Base-by-base conservation (phyloP, 352 stramenopile genomes). In the Globisporangium mamillatum region DNA sequence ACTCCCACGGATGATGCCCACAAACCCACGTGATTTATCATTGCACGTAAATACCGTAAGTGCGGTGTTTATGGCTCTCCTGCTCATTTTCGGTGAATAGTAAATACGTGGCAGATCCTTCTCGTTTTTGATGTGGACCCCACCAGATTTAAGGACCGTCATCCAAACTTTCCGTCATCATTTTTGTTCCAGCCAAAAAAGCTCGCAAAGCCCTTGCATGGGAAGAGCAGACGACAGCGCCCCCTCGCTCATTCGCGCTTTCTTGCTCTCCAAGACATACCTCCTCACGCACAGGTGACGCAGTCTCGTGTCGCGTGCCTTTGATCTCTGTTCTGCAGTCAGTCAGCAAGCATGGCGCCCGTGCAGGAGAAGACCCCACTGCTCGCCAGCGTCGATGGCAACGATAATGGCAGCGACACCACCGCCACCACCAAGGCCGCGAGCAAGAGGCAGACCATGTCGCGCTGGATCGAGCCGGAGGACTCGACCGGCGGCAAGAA, bases 381-480 rank as follows among this genome's bases (percentile, higher is more conserved):
- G 36, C 59, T 70, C 22, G 41, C 57, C 24, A 55, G n/a, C 8
- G 41, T 7, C 52, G 53, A 29, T 24, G 48, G 24, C 61, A 59
- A 34, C 38, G 25, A 16, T 12, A 27, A 27, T 2, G 34, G n/a
- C 29, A 18, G 16, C 12, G 38, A 12, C 38, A 46, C 10, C 38
- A 18, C 12, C 36, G 18, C 36, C 36, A 34, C 14, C 27, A 52
- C 50, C 27, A 66, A 66, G 48, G 18, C 25, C 7, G 22, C 56
- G 24, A 60, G 41, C 46, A 70, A 70, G 58, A 58, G 44, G 58
- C 44, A 70, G 57, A 72, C 66, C 36, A 72, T 72, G 66, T 72
- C 66, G 52, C 66, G 66, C 58, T 71, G 66, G 66, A 62, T 66
- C 50, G 60, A 66, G 52, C 50, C 58, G 6, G 66, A 71, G 41